Evolutionary conservation across 768 basidiomycete genomes (phyloP).

Genomic region (Pisolithus orientalis): DNA sequence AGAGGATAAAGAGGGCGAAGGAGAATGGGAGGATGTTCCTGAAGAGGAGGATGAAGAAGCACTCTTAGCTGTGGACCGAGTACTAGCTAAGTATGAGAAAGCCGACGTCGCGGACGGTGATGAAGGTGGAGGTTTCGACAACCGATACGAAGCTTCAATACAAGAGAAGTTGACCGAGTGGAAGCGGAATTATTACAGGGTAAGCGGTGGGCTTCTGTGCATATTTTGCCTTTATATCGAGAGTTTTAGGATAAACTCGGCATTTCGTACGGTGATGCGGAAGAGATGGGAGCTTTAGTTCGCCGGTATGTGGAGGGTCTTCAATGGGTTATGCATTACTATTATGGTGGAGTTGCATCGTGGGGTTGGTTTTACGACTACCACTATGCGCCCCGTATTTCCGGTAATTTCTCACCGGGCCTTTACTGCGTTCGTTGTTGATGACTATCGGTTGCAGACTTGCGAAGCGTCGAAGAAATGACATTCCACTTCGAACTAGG

Average conservation of each 20-base stretch:
- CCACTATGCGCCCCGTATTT: conserved; percentile 95
- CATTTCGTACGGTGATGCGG: conserved; percentile 65
- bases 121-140: conserved; percentile 72
- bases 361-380: conserved; percentile 99
- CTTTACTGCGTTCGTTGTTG: not conserved
- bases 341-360: conserved; percentile 93
- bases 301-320: conserved; percentile 88
- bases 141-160: conserved; percentile 63
- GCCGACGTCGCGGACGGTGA: conserved; percentile 72
- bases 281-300: conserved; percentile 62
- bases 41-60: conserved; percentile 66
- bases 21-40: conserved; percentile 43
- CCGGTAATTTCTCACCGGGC: conserved; percentile 47
- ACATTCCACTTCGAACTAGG: conserved; percentile 84
- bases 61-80: conserved; percentile 66
- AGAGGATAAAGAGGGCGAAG: conserved; percentile 48
- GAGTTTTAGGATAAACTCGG: conserved; percentile 74
- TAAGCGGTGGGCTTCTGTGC: conserved; percentile 41
- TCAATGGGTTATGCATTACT: conserved; percentile 99
- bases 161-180: conserved; percentile 87
- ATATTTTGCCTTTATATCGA: conserved; percentile 9
- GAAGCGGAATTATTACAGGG: conserved; percentile 88
- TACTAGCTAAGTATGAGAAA: conserved; percentile 82
- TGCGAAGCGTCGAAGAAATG: conserved; percentile 65
- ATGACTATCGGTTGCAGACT: conserved; percentile 34